These are phyloP conservation scores for Whalleya microplaca DNA, from an alignment of 2,329 filamentous ascomycete species.

Conservation along the genomic window DNA sequence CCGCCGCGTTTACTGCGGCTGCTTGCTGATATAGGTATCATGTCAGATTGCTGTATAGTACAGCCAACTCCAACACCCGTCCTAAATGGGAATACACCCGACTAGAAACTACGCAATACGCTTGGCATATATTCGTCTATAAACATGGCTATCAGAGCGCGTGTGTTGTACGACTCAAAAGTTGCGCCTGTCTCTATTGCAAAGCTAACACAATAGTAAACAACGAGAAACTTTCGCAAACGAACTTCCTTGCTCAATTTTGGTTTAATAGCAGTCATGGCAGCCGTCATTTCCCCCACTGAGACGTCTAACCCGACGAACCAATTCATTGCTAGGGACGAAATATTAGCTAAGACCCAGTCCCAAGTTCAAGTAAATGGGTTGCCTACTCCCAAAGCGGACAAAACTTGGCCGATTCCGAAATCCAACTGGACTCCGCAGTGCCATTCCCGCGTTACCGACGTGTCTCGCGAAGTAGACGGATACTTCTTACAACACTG, in stretches of 20 bases:
- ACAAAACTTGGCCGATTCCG: background rate
- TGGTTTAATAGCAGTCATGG: background rate
- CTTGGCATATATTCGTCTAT: background rate
- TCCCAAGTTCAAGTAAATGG: background rate
- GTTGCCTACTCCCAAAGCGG: background rate
- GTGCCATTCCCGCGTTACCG: constrained; percentile 31
- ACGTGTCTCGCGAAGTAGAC: constrained; percentile 40
- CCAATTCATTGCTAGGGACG: background rate
- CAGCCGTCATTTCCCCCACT: background rate
- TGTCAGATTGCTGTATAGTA: background rate
- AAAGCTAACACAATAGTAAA: background rate
- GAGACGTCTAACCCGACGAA: background rate
- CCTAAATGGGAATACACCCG: background rate
- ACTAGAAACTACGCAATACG: background rate
- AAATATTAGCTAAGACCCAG: background rate
- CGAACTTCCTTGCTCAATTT: background rate
- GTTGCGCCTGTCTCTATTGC: background rate
- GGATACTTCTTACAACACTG: constrained; percentile 43
- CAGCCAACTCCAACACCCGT: background rate
- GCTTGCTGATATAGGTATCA: background rate
- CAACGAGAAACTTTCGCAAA: background rate
- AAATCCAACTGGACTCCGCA: constrained; percentile 2
- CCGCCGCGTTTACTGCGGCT: background rate
- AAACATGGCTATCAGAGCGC: background rate
- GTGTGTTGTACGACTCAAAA: background rate